Evolutionary conservation across 257 asterid species (phyloP), one percentile per base, ranked within the genome.

Genomic region (Ocimum tenuiflorum): DNA sequence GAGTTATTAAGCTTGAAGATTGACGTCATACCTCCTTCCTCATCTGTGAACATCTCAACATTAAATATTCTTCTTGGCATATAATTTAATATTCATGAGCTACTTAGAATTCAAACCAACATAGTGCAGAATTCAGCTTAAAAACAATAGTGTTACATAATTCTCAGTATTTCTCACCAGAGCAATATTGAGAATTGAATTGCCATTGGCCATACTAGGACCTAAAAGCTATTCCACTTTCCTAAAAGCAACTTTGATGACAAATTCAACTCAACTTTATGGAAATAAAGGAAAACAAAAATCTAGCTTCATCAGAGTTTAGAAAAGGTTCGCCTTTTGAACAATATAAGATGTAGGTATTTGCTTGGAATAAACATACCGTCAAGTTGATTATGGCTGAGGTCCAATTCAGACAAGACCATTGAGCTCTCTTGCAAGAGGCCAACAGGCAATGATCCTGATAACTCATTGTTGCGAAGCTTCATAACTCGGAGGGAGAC

Each of bases 341-440:
- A n/a, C n/a, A n/a, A n/a, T n/a, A n/a, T n/a, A n/a, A 17, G 11
- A 6, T 19, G 23, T 3, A 17, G 23, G 29, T 38, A 63, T 29
- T 63, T 31, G 36, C 56, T 48, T 7, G 12, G 24, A 15, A 45
- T 13, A 7, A 13, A 48, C 78, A 49, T 71, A 90, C 97, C 96
- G 82, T 83, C 81, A 52, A 88, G 86, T 70, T 78, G 85, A 78
- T 89, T 89, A 77, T 65, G 88, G 83, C 95, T 89, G 22, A 89
- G 77, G 83, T 90, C 97, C 77, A 88, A 69, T 47, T 90, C 96
- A 56, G 85, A 73, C 74, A 90, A 80, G 55, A 90, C 71, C 90
- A 81, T 90, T 20, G 97, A 90, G 78, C 87, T 87, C 79, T 84
- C 92, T 50, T 75, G 92, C 79, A 90, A 53, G 72, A 90, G 91